Conservation (phyloP, 768 basidiomycete genomes). For the Trametopsis cervina region DNA sequence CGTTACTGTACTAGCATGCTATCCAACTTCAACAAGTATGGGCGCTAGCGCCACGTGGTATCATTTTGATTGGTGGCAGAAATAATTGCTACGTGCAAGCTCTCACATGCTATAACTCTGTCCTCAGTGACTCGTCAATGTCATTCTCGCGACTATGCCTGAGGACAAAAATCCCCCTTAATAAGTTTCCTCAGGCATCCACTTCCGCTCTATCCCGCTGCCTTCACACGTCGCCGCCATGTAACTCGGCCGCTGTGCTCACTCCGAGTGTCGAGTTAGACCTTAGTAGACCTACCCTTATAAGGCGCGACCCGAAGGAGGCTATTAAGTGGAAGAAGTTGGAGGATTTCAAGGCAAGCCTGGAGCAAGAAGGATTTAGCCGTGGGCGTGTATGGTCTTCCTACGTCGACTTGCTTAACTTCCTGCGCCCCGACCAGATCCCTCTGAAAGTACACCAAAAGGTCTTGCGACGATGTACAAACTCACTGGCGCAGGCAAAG, state of each 20-base stretch:
- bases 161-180: background rate
- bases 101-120: background rate
- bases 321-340: constrained; percentile 11
- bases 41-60: too few relatives aligned
- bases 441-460: constrained; percentile 62
- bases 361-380: constrained; percentile 5
- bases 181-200: background rate
- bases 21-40: too few relatives aligned
- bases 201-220: background rate
- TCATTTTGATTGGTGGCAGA: too few relatives aligned
- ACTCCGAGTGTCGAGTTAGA: background rate
- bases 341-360: constrained; percentile 9
- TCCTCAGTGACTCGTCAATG: background rate
- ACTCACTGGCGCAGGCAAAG: constrained; percentile 39
- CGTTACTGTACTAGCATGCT: too few relatives aligned
- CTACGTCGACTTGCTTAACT: constrained; percentile 52
- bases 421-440: constrained; percentile 39
- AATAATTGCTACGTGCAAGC: too few relatives aligned
- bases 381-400: constrained; percentile 55
- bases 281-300: background rate
- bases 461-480: constrained; percentile 63
- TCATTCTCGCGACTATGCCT: constrained; percentile 5
- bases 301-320: background rate
- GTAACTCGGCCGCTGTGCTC: constrained; percentile 1
- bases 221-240: constrained; percentile 2